phyloP scores from a whole-genome alignment of 2,329 filamentous ascomycete genomes.

The Claviceps cyperi region DNA sequence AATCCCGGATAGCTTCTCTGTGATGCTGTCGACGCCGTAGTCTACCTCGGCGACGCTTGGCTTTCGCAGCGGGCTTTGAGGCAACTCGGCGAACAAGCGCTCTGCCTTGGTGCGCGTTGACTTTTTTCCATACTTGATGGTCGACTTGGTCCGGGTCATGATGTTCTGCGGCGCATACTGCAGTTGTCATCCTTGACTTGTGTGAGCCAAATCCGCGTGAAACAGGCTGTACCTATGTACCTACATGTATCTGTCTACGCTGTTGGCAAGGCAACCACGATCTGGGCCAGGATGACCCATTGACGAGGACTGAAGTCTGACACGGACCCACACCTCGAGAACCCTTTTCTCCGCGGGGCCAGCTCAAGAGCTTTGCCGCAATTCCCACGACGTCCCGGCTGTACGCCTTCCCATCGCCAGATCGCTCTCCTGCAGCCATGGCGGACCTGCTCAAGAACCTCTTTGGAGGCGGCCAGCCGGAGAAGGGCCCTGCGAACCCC shows the following conservation, averaged over 20 bases:
- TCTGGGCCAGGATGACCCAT: neutral
- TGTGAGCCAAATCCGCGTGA: neutral
- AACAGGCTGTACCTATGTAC: no score
- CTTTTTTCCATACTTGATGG: slow-evolving; percentile 37
- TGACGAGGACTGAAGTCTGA: neutral
- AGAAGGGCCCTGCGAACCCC: slow-evolving; percentile 25
- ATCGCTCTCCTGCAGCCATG: slow-evolving; percentile 26
- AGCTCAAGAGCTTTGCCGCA: slow-evolving; percentile 4
- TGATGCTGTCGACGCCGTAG: slow-evolving; percentile 19
- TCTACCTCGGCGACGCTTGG: slow-evolving; percentile 7
- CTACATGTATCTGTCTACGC: no score
- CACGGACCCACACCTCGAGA: slow-evolving; percentile 4
- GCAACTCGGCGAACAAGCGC: slow-evolving; percentile 36
- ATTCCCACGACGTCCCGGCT: slow-evolving; percentile 5
- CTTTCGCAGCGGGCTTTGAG: slow-evolving; percentile 32
- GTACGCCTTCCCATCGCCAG: slow-evolving; percentile 3
- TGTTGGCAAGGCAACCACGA: slow-evolving; percentile 8
- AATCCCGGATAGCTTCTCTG: slow-evolving; percentile 20
- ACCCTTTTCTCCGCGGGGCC: neutral
- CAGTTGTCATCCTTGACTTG: neutral
- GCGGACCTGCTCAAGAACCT: slow-evolving; percentile 51
- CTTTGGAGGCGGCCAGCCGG: slow-evolving; percentile 51
- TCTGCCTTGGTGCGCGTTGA: slow-evolving; percentile 31
- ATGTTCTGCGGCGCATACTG: slow-evolving; percentile 8
- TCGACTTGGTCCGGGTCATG: slow-evolving; percentile 30